A percentile compares a stretch with the other conserved stretches of the same genome.
Evolutionary conservation across 2,329 filamentous ascomycete species (phyloP).

Genomic region (Elsinoe perseae): DNA sequence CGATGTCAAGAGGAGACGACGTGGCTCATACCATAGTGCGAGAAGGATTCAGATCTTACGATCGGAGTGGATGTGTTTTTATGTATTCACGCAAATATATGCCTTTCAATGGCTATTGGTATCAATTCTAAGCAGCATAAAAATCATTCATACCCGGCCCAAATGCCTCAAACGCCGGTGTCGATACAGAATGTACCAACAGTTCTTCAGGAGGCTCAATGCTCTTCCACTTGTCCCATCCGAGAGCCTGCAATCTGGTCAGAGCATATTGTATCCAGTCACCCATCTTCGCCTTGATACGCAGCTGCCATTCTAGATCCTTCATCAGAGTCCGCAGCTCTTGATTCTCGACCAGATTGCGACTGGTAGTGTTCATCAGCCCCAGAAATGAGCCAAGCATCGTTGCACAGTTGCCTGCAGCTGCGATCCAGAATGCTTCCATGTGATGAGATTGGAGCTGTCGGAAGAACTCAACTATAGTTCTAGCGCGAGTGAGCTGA

Average conservation of each 20-base stretch:
- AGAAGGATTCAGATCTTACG: no score
- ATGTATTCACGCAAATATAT: no score
- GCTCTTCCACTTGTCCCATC: slow-evolving; percentile 11
- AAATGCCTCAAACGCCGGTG: background rate
- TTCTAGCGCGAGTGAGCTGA: background rate
- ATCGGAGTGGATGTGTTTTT: no score
- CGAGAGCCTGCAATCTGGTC: slow-evolving; percentile 1
- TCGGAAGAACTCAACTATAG: slow-evolving; percentile 6
- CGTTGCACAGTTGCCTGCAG: slow-evolving; percentile 7
- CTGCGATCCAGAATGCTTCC: slow-evolving; percentile 10
- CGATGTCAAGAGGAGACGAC: no score
- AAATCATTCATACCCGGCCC: slow-evolving; percentile 6
- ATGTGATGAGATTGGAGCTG: slow-evolving; percentile 11
- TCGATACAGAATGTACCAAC: background rate
- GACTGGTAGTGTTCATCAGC: slow-evolving; percentile 1
- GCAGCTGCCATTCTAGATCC: slow-evolving; percentile 8
- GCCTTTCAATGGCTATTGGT: background rate
- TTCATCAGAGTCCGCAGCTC: slow-evolving; percentile 3
- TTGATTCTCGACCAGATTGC: slow-evolving; percentile 1
- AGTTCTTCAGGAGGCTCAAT: background rate
- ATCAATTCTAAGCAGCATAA: slow-evolving; percentile 2
- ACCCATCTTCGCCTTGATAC: slow-evolving; percentile 11
- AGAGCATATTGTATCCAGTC: slow-evolving; percentile 8
- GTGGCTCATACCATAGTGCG: no score
- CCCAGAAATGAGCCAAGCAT: slow-evolving; percentile 11